Base-by-base conservation (phyloP, 1,284 basidiomycete genomes). In the Leccinum olivaceoglutinosum region DNA sequence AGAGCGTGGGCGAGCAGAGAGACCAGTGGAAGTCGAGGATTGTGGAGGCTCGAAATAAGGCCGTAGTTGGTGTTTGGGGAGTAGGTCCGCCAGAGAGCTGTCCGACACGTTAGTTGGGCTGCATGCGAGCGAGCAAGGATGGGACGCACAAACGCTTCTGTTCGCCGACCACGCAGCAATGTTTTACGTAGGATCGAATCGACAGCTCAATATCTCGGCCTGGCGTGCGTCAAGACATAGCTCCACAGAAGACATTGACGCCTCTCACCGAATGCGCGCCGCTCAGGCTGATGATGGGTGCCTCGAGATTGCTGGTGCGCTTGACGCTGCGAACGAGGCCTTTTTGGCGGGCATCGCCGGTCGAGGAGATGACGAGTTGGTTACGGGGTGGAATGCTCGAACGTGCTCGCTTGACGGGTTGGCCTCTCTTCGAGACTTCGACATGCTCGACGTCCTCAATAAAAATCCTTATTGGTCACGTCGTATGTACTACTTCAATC, bases 1-100 rank as follows among this genome's bases (percentile, higher is more conserved):
- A 89, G 49, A 97, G 78, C 18, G 82, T 77, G 4, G 87, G 82
- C 1, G 87, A 87, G 71, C 77, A 82, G 54, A 91, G 82, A 0
- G 91, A 92, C 90, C 90, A 93, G 67, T 91, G 90, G 0, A 93
- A 80, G 78, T 92, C 90, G 54, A 89, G 81, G 46, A 93, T 92
- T 92, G 71, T 90, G 85, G 61, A 89, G 79, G 67, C 80, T 85
- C n/a, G 84, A 81, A 49, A 92, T 78, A 1, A 90, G 82, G n/a
- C 82, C 90, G 65, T 92, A 92, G 78, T 93, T 93, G 6, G 84
- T 88, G 67, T 92, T 92, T 16, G 91, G 90, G 9, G 90, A 76
- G 64, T 93, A 93, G 9, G 91, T 93, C 64, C 85, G 78, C 91
- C 90, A 93, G 60, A 93, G 74, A 0, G 91, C 90, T 92, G 62